Base-by-base conservation (phyloP, 1,139 yeast genomes). In the Protomyces arabidopsidicola region DNA sequence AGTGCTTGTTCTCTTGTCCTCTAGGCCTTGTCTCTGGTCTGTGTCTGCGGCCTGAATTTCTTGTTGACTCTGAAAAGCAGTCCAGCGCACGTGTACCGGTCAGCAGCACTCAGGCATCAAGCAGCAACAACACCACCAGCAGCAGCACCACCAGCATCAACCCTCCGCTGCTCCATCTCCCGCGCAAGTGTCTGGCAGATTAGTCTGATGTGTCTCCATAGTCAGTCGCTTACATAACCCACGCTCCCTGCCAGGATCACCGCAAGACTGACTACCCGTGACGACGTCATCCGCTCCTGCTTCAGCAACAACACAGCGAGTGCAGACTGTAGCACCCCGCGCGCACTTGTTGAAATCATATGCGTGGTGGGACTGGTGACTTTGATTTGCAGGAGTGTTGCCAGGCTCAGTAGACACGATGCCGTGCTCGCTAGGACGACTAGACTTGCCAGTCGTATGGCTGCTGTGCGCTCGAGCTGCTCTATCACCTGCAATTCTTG, bases 341-440 rank as follows among this genome's bases (percentile, higher is more conserved):
- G 63, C 12, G 57, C 31, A 16, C 57, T 45, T 2, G 55, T 48
- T 20, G 57, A 35, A 39, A 59, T 59, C 63, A 59, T 59, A 34
- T 59, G 55, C 6, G 63, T 52, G n/a, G 55, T 54, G n/a, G 63
- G 63, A 9, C 58, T 53, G 3, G 63, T 59, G 20, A 59, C 51
- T 24, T 52, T 52, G 51, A 59, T 59, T 22, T 59, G 63, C 8
- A 50, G 18, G 14, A 59, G 52, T n/a, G 63, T 53, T 12, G 63
- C 63, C n/a, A 59, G 22, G 53, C 45, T 59, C 34, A 59, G 18
- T 6, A 51, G 34, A 18, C 53, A 59, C 27, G 55, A 24, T 14
- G 57, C 35, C 18, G 35, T 36, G 12, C 35, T 36, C 8, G 45
- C 55, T 6, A 39, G 6, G 20, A 35, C 36, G 12, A 57, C 16